Conservation (phyloP, 179 eudicot genomes). For the Beta corolliflora region DNA sequence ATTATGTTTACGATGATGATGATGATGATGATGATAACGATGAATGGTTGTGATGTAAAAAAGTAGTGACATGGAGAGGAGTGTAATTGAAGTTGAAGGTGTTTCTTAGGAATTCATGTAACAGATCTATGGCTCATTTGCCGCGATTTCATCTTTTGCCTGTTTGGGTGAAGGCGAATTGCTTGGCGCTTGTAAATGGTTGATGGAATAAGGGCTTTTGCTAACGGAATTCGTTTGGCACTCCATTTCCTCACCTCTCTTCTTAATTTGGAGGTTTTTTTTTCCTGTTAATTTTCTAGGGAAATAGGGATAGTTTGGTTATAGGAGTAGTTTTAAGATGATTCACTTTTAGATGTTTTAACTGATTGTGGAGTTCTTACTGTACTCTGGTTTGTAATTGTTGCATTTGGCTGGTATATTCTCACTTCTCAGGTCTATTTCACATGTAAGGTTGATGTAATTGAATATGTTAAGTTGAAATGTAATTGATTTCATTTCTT, state of each 20-base stretch:
- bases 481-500: constrained; percentile 19
- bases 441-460: constrained; percentile 32
- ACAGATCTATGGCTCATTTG: constrained; percentile 20
- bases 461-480: constrained; percentile 17
- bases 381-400: constrained; percentile 15
- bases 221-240: constrained; percentile 31
- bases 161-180: constrained; percentile 16
- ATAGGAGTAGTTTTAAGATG: constrained; percentile 26
- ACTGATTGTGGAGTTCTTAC: constrained; percentile 16
- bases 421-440: constrained; percentile 3
- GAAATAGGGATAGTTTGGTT: constrained; percentile 9
- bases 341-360: neutral
- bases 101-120: constrained; percentile 23
- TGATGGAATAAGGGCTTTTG: constrained; percentile 46
- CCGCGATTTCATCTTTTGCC: constrained; percentile 14
- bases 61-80: constrained; percentile 26
- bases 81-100: constrained; percentile 27
- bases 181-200: constrained; percentile 44
- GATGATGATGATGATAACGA: no score
- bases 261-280: constrained; percentile 6
- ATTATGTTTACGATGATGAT: constrained; percentile 5
- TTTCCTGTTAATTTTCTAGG: neutral
- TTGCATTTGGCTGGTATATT: constrained; percentile 7
- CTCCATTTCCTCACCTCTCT: constrained; percentile 13
- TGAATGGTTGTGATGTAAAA: constrained; percentile 33